Conservation (phyloP, 768 basidiomycete genomes). For the Lactifluus subvellereus region DNA sequence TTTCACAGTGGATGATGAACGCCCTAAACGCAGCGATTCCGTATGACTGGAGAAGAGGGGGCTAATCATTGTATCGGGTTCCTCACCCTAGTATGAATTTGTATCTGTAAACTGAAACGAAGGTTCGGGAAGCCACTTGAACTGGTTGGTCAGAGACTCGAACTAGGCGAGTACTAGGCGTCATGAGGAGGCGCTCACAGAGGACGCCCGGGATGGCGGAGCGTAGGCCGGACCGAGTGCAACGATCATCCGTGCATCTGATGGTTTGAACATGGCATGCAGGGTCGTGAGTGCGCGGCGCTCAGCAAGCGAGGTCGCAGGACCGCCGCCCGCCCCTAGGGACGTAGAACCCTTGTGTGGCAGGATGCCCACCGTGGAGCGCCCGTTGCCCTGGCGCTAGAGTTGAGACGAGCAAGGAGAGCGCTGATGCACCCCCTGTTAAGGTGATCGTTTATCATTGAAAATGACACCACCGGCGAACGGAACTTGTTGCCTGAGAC, state of each 20-base stretch:
- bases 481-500: background rate
- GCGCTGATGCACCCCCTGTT: slow-evolving; percentile 5
- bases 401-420: background rate
- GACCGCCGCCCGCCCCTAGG: background rate
- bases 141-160: background rate
- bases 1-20: background rate
- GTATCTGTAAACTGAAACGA: background rate
- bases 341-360: background rate
- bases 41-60: background rate
- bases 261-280: slow-evolving; percentile 1
- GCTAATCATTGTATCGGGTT: background rate
- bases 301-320: background rate
- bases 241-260: slow-evolving; percentile 2
- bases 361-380: background rate
- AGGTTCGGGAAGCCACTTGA: background rate
- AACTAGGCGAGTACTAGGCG: background rate
- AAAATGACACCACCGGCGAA: background rate
- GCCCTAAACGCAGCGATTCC: background rate
- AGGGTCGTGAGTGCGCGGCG: background rate
- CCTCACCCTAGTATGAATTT: background rate
- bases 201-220: background rate
- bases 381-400: slow-evolving; percentile 7
- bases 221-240: background rate
- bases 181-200: background rate
- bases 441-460: background rate